phyloP scores from a whole-genome alignment of 2,329 filamentous ascomycete species.

The Ophiostoma quercus region DNA sequence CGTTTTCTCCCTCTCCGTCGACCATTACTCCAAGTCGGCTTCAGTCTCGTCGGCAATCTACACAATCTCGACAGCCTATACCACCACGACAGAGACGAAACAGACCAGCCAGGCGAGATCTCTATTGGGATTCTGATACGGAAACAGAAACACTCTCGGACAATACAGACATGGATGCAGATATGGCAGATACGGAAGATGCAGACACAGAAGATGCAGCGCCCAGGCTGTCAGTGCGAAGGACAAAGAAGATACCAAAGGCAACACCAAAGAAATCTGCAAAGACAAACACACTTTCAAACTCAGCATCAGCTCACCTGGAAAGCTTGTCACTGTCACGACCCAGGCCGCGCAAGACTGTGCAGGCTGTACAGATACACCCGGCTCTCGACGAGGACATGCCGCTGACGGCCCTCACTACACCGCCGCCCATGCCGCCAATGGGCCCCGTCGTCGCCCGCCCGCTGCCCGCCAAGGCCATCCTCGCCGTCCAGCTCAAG shows the following conservation, averaged over 20 bases:
- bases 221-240: not conserved
- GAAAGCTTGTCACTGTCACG: not conserved
- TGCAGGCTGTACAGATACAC: not conserved
- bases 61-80: not conserved
- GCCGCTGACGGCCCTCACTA: not conserved
- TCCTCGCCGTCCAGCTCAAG: constrained; percentile 57
- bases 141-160: not conserved
- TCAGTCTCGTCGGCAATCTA: not conserved
- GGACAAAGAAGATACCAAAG: not conserved
- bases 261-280: not conserved
- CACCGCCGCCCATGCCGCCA: not conserved
- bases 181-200: not conserved
- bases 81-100: not conserved
- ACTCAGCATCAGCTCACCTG: not conserved
- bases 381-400: not conserved
- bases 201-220: not conserved
- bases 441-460: not conserved
- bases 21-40: not conserved
- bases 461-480: constrained; percentile 28
- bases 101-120: not conserved
- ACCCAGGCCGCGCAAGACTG: not conserved
- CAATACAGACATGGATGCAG: not conserved
- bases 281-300: not conserved
- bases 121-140: too few species aligned
- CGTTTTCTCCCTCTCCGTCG: not conserved